Evolutionary conservation across 2,329 filamentous ascomycete genomes (phyloP), one percentile per base, ranked within the genome.

Genomic region (Hymenoscyphus occultus): DNA sequence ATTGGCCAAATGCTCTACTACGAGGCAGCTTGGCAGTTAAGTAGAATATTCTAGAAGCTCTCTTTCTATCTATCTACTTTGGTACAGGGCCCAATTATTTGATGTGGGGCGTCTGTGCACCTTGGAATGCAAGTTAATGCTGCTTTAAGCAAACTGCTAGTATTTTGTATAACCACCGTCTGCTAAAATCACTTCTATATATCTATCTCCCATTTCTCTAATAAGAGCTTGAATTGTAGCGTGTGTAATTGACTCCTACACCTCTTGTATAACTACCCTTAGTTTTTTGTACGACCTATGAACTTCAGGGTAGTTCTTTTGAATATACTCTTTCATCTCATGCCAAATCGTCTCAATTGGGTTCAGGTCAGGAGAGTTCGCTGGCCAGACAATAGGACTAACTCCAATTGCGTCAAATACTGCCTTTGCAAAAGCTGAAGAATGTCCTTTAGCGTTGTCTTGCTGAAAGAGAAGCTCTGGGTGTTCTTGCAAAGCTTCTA

Each of bases 261-360:
- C 22, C 1, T 22, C 22, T 1, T 22, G 1, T 22, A 22, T 22
- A 22, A 22, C 22, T 22, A 1, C 22, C 1, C 22, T 22, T 22
- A 22, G 22, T 22, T 22, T 22, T 22, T 22, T 22, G 1, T 1
- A 22, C 22, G 22, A 22, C 22, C 22, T 22, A 22, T 22, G 22
- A 22, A 22, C 22, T 22, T 22, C 22, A 22, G 22, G 22, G 22
- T 22, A 1, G 16, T 65, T 39, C 45, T 63, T 42, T 51, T 70
- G 60, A 45, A 68, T 68, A 64, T 69, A 68, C 16, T 70, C 62
- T 62, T 71, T 71, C 51, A 68, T 69, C 22, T 56, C 22, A 64
- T 70, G 31, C 69, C 62, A 69, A 19, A 71, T 40, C 19, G 58
- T 68, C 61, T 71, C 63, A 56, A 70, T 71, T 32, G 63, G 67